Conservation (phyloP, 2,329 filamentous ascomycete species). For the Cladosporium sp. region DNA sequence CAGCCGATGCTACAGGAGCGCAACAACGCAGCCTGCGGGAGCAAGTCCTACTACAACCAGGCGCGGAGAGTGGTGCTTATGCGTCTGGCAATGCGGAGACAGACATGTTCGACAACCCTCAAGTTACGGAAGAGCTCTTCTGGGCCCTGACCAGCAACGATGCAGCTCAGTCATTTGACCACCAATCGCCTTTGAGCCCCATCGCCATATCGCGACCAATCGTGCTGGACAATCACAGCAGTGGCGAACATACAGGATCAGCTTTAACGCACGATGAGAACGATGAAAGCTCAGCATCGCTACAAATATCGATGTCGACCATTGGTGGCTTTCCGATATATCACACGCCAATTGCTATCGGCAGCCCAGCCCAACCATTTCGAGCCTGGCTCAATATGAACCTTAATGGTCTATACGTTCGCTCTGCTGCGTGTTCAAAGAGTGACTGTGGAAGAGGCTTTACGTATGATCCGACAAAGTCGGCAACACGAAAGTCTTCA, state of each 20-base stretch:
- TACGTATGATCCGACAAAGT: neutral
- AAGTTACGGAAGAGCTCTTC: neutral
- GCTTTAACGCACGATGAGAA: neutral
- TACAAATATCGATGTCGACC: slow-evolving; percentile 3
- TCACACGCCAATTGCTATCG: slow-evolving; percentile 3
- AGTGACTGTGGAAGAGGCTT: slow-evolving; percentile 4
- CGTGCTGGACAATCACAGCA: neutral
- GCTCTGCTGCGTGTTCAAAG: neutral
- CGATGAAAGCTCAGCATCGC: neutral
- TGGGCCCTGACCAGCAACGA: neutral
- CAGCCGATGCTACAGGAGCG: neutral
- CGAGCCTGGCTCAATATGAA: slow-evolving; percentile 2
- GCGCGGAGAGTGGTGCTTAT: neutral
- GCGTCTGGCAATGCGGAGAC: neutral
- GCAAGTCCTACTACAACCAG: neutral
- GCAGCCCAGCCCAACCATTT: slow-evolving; percentile 1
- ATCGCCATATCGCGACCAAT: neutral
- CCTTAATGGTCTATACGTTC: slow-evolving; percentile 3
- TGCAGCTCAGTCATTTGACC: neutral
- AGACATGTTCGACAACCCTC: neutral
- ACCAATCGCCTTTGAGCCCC: neutral
- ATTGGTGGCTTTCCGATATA: slow-evolving; percentile 8
- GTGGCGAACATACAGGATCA: too few relatives aligned
- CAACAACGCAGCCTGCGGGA: neutral
- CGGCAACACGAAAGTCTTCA: neutral